A percentile compares a stretch with the other conserved stretches of the same genome.
phyloP scores from a whole-genome alignment of 352 stramenopile species.

The Pythium diclinum region DNA sequence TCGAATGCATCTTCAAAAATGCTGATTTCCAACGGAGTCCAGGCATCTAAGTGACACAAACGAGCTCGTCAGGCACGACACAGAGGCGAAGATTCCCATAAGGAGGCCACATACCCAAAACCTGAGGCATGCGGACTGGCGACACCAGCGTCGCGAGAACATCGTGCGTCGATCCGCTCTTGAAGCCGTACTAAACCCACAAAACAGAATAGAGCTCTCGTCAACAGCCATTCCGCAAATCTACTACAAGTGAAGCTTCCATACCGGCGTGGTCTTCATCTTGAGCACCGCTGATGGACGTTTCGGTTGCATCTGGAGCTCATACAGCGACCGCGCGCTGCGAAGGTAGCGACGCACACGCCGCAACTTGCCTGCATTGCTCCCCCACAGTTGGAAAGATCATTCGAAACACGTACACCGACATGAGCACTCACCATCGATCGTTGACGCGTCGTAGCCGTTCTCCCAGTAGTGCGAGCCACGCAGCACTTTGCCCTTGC shows the following conservation, averaged over 20 bases:
- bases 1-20: constrained; percentile 81
- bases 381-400: background rate
- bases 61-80: background rate
- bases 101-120: constrained; percentile 48
- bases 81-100: background rate
- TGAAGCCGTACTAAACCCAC: constrained; percentile 55
- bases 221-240: background rate
- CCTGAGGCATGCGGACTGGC: constrained; percentile 57
- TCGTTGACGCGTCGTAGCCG: constrained; percentile 17
- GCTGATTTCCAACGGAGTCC: constrained; percentile 66
- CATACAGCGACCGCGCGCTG: constrained; percentile 59
- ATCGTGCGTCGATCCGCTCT: constrained; percentile 65
- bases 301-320: constrained; percentile 76
- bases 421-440: constrained; percentile 19
- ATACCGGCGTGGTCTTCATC: constrained; percentile 63
- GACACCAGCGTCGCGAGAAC: constrained; percentile 59
- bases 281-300: constrained; percentile 66
- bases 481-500: constrained; percentile 7
- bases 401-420: background rate
- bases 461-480: constrained; percentile 25
- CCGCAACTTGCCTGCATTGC: constrained; percentile 49
- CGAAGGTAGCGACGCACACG: constrained; percentile 57
- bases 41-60: constrained; percentile 47
- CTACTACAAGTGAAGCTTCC: background rate
- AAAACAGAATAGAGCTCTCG: background rate